phyloP scores from a whole-genome alignment of 805 yeast species.

The Yamadazyma phyllophila region DNA sequence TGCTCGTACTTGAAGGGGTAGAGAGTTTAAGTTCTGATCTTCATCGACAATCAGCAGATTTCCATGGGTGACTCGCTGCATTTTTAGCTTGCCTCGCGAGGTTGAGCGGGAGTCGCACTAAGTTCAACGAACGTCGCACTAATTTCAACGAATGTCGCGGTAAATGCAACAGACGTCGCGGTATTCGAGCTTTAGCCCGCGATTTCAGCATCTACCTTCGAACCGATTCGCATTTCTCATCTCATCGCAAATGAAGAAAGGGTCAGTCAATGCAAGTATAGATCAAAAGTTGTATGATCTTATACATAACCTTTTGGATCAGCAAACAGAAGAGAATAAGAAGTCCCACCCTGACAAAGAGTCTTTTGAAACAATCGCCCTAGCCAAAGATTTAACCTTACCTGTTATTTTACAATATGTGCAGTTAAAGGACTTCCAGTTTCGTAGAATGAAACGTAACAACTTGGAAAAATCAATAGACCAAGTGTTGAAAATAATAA shows the following conservation, averaged over 20 bases:
- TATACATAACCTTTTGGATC: slow-evolving; percentile 58
- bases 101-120: no score
- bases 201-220: not conserved
- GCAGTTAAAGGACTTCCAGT: slow-evolving; percentile 62
- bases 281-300: slow-evolving; percentile 54
- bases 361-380: slow-evolving; percentile 46
- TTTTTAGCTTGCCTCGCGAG: no score
- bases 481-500: slow-evolving; percentile 51
- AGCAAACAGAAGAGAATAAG: slow-evolving; percentile 48
- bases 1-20: no score
- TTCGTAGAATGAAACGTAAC: slow-evolving; percentile 67
- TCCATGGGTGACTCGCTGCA: no score
- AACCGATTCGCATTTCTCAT: not conserved
- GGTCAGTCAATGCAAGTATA: slow-evolving; percentile 5
- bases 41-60: no score
- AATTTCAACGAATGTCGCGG: not conserved
- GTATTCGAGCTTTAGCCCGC: not conserved
- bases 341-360: slow-evolving; percentile 29
- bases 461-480: slow-evolving; percentile 64
- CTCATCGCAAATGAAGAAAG: slow-evolving; percentile 9
- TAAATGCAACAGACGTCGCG: not conserved
- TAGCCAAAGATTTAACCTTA: slow-evolving; percentile 57
- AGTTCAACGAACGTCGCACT: not conserved
- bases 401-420: slow-evolving; percentile 56
- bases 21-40: no score